These are phyloP conservation scores for Linnemannia hyalina DNA, from an alignment of 192 early-diverging fungal genomes.

Conservation along the genomic window DNA sequence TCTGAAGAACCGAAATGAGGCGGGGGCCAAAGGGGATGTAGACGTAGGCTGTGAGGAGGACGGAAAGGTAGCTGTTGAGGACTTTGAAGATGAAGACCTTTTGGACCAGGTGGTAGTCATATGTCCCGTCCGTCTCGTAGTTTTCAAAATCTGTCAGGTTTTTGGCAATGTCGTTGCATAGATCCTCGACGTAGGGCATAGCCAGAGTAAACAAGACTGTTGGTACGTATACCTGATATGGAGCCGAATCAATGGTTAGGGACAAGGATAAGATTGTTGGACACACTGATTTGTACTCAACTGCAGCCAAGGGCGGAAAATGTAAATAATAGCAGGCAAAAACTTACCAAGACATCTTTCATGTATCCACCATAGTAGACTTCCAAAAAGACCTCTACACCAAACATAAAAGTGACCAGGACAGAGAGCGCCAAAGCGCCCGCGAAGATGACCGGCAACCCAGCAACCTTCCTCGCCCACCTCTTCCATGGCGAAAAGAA, in stretches of 20 bases:
- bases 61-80: constrained; percentile 83
- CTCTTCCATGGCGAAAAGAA: constrained; percentile 80
- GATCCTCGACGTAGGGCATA: constrained; percentile 75
- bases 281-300: not conserved
- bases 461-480: constrained; percentile 70
- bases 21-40: constrained; percentile 87
- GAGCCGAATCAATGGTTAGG: not conserved
- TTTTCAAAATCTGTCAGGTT: constrained; percentile 87
- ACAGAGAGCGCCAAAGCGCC: constrained; percentile 72
- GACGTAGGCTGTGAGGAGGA: constrained; percentile 87
- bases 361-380: constrained; percentile 89
- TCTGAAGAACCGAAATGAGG: constrained; percentile 67
- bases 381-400: constrained; percentile 78
- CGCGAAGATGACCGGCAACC: constrained; percentile 68
- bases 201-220: constrained; percentile 78
- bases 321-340: not conserved
- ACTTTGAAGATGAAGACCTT: constrained; percentile 92
- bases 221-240: constrained; percentile 72
- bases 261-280: not conserved
- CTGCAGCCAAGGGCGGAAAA: not conserved
- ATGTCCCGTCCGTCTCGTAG: constrained; percentile 78
- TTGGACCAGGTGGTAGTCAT: constrained; percentile 77
- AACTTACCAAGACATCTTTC: constrained; percentile 63
- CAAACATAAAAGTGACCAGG: constrained; percentile 76
- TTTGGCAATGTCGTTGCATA: constrained; percentile 75